phyloP scores from a whole-genome alignment of 257 asterid species.

The Phtheirospermum japonicum region DNA sequence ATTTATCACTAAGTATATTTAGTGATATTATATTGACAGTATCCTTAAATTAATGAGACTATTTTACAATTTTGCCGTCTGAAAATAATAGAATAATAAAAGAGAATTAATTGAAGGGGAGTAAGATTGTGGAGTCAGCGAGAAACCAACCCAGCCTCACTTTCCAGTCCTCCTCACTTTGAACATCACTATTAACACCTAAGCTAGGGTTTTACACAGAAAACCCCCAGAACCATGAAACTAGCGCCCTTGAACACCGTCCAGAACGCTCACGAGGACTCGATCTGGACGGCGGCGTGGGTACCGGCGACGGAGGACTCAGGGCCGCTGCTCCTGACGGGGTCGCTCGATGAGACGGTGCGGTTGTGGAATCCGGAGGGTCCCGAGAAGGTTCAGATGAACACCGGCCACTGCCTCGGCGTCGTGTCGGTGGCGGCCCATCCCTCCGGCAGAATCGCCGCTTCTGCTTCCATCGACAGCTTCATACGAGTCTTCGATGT shows the following conservation, averaged over 20 bases:
- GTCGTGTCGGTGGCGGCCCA: constrained; percentile 91
- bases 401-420: constrained; percentile 94
- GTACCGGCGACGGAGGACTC: constrained; percentile 58
- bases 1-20: too few species aligned
- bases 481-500: constrained; percentile 86
- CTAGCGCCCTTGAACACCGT: constrained; percentile 66
- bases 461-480: constrained; percentile 94
- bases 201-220: constrained; percentile 37
- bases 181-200: neutral
- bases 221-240: constrained; percentile 46
- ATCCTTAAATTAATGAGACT: too few species aligned
- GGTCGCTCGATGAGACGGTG: constrained; percentile 92
- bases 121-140: too few species aligned
- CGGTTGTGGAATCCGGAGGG: constrained; percentile 73
- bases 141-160: too few species aligned
- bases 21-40: too few species aligned
- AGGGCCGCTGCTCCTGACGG: constrained; percentile 69
- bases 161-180: neutral
- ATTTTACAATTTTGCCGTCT: too few species aligned
- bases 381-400: constrained; percentile 47
- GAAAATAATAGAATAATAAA: too few species aligned
- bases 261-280: constrained; percentile 83
- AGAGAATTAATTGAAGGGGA: too few species aligned
- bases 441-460: constrained; percentile 89
- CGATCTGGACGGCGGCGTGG: constrained; percentile 97